Conservation (phyloP, 768 basidiomycete genomes). For the Boletellus ananiceps region DNA sequence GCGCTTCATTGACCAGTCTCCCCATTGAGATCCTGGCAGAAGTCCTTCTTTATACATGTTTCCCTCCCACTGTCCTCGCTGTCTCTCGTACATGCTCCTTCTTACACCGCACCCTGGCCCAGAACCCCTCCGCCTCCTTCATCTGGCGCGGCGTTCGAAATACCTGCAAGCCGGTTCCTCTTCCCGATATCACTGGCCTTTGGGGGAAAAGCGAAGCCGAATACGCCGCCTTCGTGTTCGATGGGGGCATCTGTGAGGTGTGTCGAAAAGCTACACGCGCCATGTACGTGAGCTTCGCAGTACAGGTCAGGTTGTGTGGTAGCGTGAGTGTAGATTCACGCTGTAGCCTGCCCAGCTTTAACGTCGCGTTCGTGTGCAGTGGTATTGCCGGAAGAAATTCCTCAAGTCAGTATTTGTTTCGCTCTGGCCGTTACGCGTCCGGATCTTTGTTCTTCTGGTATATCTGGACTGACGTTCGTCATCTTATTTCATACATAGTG, state of each 20-base stretch:
- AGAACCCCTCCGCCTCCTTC: slow-evolving; percentile 39
- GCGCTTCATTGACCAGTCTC: slow-evolving; percentile 25
- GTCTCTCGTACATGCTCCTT: slow-evolving; percentile 54
- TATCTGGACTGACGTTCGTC: not conserved
- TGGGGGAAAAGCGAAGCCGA: slow-evolving; percentile 46
- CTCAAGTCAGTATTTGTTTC: slow-evolving; percentile 12
- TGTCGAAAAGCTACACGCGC: slow-evolving; percentile 36
- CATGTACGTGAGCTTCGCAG: slow-evolving; percentile 46
- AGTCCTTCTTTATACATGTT: slow-evolving; percentile 49
- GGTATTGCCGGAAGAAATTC: slow-evolving; percentile 16
- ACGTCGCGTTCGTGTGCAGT: slow-evolving; percentile 9
- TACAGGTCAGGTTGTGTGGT: slow-evolving; percentile 44
- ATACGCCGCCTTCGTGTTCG: slow-evolving; percentile 64
- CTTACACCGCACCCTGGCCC: slow-evolving; percentile 46
- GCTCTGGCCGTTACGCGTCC: not conserved
- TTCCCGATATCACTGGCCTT: slow-evolving; percentile 40
- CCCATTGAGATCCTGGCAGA: slow-evolving; percentile 66
- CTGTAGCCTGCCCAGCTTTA: not conserved
- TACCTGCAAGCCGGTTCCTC: slow-evolving; percentile 27
- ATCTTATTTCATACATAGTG: slow-evolving; percentile 5
- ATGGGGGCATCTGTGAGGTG: slow-evolving; percentile 54
- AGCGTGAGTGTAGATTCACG: slow-evolving; percentile 24
- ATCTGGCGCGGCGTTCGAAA: slow-evolving; percentile 58
- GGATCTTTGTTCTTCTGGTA: not conserved
- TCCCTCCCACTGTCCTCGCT: slow-evolving; percentile 54